Conservation (phyloP, 495 filamentous ascomycete genomes). For the Penicillium manginii region DNA sequence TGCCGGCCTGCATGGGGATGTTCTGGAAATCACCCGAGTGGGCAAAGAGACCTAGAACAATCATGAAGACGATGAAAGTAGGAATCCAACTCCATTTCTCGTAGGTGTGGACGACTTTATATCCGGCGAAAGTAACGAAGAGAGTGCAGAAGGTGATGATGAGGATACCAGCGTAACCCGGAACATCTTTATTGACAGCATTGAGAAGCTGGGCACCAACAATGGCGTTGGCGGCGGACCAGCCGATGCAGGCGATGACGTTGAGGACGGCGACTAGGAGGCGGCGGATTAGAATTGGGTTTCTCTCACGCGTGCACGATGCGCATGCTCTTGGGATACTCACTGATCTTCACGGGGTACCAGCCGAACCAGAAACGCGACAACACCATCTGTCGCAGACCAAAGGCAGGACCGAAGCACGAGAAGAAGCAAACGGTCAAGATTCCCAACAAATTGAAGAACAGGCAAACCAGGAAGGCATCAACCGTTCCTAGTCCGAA, state of each 20-base stretch:
- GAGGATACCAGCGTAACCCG: constrained; percentile 76
- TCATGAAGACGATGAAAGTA: constrained; percentile 75
- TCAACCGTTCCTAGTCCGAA: constrained; percentile 77
- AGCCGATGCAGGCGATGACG: constrained; percentile 75
- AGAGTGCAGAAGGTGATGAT: constrained; percentile 75
- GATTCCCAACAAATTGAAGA: constrained; percentile 78
- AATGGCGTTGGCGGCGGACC: constrained; percentile 76
- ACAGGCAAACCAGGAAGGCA: constrained; percentile 73
- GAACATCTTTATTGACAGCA: constrained; percentile 71
- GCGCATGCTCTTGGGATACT: constrained; percentile 33
- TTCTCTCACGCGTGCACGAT: background rate
- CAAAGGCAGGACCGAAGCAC: constrained; percentile 76
- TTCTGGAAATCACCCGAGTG: constrained; percentile 74
- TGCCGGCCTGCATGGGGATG: constrained; percentile 65
- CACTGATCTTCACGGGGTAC: constrained; percentile 71
- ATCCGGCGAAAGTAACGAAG: constrained; percentile 73
- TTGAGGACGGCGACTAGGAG: constrained; percentile 71
- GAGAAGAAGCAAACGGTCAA: constrained; percentile 80
- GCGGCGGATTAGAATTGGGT: background rate
- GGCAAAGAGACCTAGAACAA: constrained; percentile 73
- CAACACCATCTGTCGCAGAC: constrained; percentile 85
- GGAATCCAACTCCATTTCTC: constrained; percentile 83
- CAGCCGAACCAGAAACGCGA: constrained; percentile 82
- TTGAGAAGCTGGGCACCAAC: constrained; percentile 83
- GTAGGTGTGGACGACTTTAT: constrained; percentile 80